Evolutionary conservation across 1,284 basidiomycete species (phyloP), one percentile per base, ranked within the genome.

Genomic region (Veloboletus limbatus): DNA sequence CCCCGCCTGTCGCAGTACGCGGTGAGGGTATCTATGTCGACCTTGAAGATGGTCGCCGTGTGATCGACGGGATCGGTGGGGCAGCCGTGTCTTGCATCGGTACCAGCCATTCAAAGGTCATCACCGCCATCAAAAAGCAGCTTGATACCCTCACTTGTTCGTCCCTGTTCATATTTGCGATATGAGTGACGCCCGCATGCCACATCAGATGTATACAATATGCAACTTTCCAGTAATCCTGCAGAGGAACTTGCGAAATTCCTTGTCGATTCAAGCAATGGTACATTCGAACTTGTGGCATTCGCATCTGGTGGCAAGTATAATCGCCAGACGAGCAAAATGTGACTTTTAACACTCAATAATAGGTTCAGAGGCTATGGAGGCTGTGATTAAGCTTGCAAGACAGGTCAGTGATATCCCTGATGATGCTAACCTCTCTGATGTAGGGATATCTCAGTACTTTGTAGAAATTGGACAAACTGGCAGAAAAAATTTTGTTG

Each of bases 61-160:
- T 91, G 27, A 73, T 91, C 52, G 89, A 92, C 67, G 85, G 76
- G 11, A 79, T 87, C 38, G 92, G 90, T 34, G 92, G 92, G 26
- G 90, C 91, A 5, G 90, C 92, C 8, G 91, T 94, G 30, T 69
- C 82, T 5, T 89, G 84, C 57, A 67, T 94, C 37, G 92, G 92
- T 2, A 81, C 82, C 54, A 79, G 76, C 10, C 82, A 92, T 59
- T 83, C 83, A 7, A 77, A 75, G 41, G 85, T 91, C 17, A 70
- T 76, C 46, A 69, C 82, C 57, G 86, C 85, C 6, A 74, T 92
- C 45, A 85, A 88, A 62, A 78, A 88, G 48, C 91, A 94, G 58
- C 71, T 85, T 17, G 82, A 85, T 60, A 80, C 79, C 54, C 68
- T 92, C 28, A 75, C 87, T 26, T 90, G 88, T 89, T 4, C 37